Base-by-base conservation (phyloP, 768 basidiomycete genomes). In the Pulveroboletus sp. region DNA sequence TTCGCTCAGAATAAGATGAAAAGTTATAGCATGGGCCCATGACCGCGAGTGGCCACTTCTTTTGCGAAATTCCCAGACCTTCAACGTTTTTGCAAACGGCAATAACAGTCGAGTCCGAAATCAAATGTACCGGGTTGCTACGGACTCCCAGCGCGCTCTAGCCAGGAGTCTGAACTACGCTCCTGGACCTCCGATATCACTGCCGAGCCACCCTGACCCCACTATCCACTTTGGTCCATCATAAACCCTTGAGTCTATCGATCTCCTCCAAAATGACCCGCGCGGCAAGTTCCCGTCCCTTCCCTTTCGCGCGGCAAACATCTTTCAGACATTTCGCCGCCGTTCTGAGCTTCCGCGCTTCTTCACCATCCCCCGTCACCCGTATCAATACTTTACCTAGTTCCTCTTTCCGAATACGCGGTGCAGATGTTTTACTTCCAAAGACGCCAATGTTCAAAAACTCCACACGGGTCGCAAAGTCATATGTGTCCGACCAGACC, bases 401-500 rank as follows among this genome's bases (percentile, higher is more conserved):
- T 24, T 51, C 53, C 11, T 45, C 40, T 24, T 34, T 49, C 9
- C 20, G 23, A 26, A 46, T 49, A 9, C 24, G 14, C 24, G 10
- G 24, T 23, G 12, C 11, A 27, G 11, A 16, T 6, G 16, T 10
- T 41, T 41, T 26, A 26, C 20, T 41, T 17, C 20, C n/a, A 4
- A 45, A 58, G 13, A 58, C 16, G 24, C 43, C 49, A 8, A 43
- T 40, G 29, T 44, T 48, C 38, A 45, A 17, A 29, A 20, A 44
- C n/a, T 58, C 51, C 0, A 27, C 43, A 14, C 45, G 45, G 5
- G 14, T 20, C 10, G 39, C 38, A 10, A 47, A 48, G 16, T 57
- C 46, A 20, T 37, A 59, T 4, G 47, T 55, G 32, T 55, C 57
- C 6, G 13, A 43, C 53, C 49, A 54, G 12, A 48, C 46, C 1